Base-by-base conservation (phyloP, 108 stramenopile species). In the Mediolabrus comicus region DNA sequence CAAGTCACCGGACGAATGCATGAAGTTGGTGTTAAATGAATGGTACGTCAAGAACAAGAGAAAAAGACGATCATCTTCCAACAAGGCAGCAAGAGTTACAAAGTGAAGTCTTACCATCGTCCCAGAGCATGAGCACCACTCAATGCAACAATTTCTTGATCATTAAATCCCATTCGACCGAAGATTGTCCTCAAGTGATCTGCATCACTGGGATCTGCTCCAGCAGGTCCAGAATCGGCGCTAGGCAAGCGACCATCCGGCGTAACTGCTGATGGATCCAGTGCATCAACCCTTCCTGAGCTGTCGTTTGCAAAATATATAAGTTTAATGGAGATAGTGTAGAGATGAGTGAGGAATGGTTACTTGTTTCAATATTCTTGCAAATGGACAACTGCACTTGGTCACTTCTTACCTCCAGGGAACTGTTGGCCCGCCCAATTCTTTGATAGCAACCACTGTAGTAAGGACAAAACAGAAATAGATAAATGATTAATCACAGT, bases 51-150 rank as follows among this genome's bases (percentile, higher is more conserved):
- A n/a, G n/a, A n/a, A n/a, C n/a, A n/a, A n/a, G n/a, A n/a, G n/a
- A n/a, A n/a, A n/a, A n/a, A n/a, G n/a, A n/a, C n/a, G n/a, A n/a
- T n/a, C n/a, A n/a, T n/a, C n/a, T n/a, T n/a, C n/a, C n/a, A n/a
- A n/a, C n/a, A n/a, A n/a, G n/a, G n/a, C n/a, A n/a, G 5, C 39
- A 41, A 7, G n/a, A 43, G 4, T 43, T 7, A 49, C 46, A 49
- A 24, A 9, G 7, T 24, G 7, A 49, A n/a, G n/a, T n/a, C 46
- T 49, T 22, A 49, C 46, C 46, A 97, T 3, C 92, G 83, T 10
- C 96, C 96, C 7, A 97, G 69, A 22, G 93, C 91, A 81, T 98
- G 97, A 2, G 96, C 97, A 19, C 97, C 97, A 51, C 79, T 72
- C 39, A 98, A 80, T 3, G 77, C 84, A 14, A 98, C 97, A 80